Conservation (phyloP, 2,329 filamentous ascomycete species). For the Beauveria medogensis region DNA sequence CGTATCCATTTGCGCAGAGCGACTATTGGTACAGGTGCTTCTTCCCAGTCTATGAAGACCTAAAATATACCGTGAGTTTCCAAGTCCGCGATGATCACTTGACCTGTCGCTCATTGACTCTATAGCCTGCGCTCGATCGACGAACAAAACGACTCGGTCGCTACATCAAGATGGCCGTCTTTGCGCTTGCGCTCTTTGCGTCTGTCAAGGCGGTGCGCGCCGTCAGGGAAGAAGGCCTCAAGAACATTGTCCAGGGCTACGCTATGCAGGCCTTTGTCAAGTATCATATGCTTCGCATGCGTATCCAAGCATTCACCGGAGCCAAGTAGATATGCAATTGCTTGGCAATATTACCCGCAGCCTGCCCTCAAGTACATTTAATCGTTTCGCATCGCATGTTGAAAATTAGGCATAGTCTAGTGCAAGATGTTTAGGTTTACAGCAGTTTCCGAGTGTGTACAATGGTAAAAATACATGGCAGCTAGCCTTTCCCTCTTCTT, state of each 20-base stretch:
- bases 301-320: background rate
- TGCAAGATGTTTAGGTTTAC: background rate
- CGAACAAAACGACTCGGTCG: background rate
- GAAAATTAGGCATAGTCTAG: background rate
- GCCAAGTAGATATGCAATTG: background rate
- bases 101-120: background rate
- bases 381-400: background rate
- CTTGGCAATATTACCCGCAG: background rate
- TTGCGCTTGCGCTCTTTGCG: background rate
- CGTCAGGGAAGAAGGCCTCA: conserved; percentile 3
- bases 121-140: background rate
- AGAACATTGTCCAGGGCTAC: conserved; percentile 1
- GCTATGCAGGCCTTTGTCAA: conserved; percentile 2
- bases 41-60: conserved; percentile 27
- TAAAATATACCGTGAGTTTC: conserved; percentile 24
- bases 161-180: background rate
- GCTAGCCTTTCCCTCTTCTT: background rate
- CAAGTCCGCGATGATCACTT: background rate
- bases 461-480: background rate
- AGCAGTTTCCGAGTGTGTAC: background rate
- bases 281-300: conserved; percentile 7
- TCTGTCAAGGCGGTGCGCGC: conserved; percentile 1
- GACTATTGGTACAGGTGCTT: conserved; percentile 29
- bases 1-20: conserved; percentile 28
- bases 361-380: background rate